Evolutionary conservation across 2,329 filamentous ascomycete genomes (phyloP).

Genomic region (Trichophyton rubrum): DNA sequence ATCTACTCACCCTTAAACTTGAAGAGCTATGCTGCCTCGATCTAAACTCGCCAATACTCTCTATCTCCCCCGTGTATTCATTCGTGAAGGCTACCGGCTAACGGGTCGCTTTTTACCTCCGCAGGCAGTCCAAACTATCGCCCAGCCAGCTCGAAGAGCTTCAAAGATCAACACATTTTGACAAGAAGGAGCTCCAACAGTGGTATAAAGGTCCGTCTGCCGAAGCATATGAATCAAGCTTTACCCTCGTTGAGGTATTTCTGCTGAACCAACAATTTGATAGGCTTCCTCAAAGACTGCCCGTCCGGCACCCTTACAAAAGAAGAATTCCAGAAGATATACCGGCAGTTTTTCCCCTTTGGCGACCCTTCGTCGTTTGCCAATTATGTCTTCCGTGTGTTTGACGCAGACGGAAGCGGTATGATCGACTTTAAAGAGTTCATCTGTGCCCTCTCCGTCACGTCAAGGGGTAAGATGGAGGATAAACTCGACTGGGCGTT

Average conservation of each 20-base stretch:
- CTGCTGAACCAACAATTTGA: background rate
- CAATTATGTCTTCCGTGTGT: conserved; percentile 98
- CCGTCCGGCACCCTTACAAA: conserved; percentile 94
- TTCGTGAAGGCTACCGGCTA: background rate
- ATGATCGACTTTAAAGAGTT: conserved; percentile 99
- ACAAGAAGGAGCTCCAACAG: conserved; percentile 99
- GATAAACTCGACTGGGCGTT: conserved; percentile 99
- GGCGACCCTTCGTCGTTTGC: conserved; percentile 95
- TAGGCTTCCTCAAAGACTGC: conserved; percentile 96
- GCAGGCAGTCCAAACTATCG: conserved; percentile 96
- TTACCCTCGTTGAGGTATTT: background rate
- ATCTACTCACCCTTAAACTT: background rate
- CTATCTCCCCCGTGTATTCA: no score
- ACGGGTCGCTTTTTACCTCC: background rate
- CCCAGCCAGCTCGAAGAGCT: conserved; percentile 91
- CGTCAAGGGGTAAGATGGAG: conserved; percentile 95
- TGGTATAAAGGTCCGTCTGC: conserved; percentile 89
- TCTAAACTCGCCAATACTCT: no score
- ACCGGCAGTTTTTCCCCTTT: conserved; percentile 98
- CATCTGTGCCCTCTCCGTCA: conserved; percentile 94
- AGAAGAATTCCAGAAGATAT: conserved; percentile 98
- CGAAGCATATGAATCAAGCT: background rate
- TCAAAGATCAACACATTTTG: conserved; percentile 94
- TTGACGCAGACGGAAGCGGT: conserved; percentile 92
- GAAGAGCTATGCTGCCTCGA: background rate